These are phyloP conservation scores for Ogataea henricii DNA, from an alignment of 805 yeast genomes.

Conservation along the genomic window DNA sequence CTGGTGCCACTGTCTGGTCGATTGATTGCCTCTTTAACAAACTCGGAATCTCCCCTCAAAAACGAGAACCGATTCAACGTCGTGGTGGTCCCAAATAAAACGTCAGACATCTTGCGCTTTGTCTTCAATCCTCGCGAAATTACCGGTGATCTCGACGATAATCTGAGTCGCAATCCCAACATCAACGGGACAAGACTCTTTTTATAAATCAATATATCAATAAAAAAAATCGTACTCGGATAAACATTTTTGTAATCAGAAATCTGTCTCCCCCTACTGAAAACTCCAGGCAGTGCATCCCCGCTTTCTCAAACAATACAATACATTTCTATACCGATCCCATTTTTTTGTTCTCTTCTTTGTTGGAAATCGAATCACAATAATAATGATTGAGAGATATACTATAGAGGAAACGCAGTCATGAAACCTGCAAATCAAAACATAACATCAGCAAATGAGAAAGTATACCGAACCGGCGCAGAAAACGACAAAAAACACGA, in stretches of 20 bases:
- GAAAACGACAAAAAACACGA: not conserved
- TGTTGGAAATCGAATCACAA: not conserved
- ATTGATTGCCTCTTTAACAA: constrained; percentile 36
- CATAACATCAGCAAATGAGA: constrained; percentile 7
- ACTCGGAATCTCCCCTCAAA: constrained; percentile 55
- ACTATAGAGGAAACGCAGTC: not conserved
- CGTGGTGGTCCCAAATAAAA: constrained; percentile 32
- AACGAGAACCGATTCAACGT: constrained; percentile 67
- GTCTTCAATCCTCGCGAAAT: constrained; percentile 7
- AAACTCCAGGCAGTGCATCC: not conserved
- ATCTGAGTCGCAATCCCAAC: not conserved
- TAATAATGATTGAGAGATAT: constrained; percentile 1
- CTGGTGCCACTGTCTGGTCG: constrained; percentile 37
- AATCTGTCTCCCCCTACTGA: not conserved
- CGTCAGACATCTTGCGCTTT: constrained; percentile 24
- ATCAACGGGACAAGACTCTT: too few species aligned
- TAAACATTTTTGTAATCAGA: not conserved
- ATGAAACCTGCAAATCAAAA: not conserved
- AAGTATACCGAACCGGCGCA: not conserved
- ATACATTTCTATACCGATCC: too few species aligned
- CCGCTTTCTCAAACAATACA: too few species aligned
- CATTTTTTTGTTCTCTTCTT: too few species aligned
- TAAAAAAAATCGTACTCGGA: not conserved
- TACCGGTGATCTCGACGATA: not conserved
- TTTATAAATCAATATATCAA: too few species aligned